Evolutionary conservation across 1,284 basidiomycete species (phyloP), one percentile per base, ranked within the genome.

Genomic region (Ustilago curta): DNA sequence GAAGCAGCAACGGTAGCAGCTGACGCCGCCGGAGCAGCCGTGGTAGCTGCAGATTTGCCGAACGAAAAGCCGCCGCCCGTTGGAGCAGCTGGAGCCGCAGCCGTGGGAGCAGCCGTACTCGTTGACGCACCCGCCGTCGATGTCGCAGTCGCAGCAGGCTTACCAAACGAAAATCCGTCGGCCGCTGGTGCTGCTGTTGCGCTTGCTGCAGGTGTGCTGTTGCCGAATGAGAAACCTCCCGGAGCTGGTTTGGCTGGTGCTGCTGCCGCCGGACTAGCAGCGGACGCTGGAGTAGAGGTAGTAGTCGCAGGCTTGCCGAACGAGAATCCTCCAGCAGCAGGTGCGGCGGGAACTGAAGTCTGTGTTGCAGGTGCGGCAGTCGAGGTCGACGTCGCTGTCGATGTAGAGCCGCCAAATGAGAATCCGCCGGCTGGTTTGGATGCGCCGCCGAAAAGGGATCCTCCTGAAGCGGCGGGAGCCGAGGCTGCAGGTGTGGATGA

Each of bases 401-500:
- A 51, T 19, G 65, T 37, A 37, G 35, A 43, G 29, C 55, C 65
- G 21, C 78, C 76, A 18, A 79, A 80, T 12, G 71, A 73, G 47
- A 80, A 79, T 42, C 76, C 75, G 18, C 77, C 68, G 4, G 69
- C 39, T 4, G 80, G 80, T 42, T 79, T 64, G 5, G 71, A 65
- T 4, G 77, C 77, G 5, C 60, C 58, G 27, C 69, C 69, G 19
- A 71, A 71, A 12, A 66, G 63, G 1, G 56, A 61, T 16, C 59
- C 69, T 14, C 59, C 60, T 11, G 61, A 58, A 0, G 70, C 43
- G 3, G 77, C 42, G 0, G 64, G 19, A 2, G 71, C 7, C 7
- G 27, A 21, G 35, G 39, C 12, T 51, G 27, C 45, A 2, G 75
- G 52, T 1, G 61, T 32, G 2, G 59, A 18, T 14, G 54, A 44